Percentiles rank a stretch among this genome's conserved stretches.
phyloP scores from a whole-genome alignment of 2,329 filamentous ascomycete species.

The Lasiodiplodia sp. region DNA sequence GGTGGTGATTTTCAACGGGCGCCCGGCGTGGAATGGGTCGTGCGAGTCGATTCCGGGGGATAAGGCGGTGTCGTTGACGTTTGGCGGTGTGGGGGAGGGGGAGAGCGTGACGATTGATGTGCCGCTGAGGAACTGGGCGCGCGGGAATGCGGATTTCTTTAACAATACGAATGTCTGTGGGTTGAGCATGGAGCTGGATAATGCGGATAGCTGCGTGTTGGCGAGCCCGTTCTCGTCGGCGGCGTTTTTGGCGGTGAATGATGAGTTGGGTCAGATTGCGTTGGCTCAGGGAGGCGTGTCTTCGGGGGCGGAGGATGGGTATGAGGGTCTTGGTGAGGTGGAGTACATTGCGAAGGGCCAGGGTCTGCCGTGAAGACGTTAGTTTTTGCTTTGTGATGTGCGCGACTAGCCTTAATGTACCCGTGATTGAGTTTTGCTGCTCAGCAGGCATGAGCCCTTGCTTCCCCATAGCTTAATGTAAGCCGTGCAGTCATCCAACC shows the following conservation, averaged over 20 bases:
- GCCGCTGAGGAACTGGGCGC: slow-evolving; percentile 1
- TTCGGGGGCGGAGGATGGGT: slow-evolving; percentile 12
- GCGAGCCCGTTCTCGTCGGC: slow-evolving; percentile 43
- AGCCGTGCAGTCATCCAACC: no score
- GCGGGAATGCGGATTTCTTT: not conserved
- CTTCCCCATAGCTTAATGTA: no score
- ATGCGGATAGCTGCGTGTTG: slow-evolving; percentile 38
- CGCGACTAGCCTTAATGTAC: no score
- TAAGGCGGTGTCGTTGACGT: not conserved
- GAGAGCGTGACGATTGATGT: slow-evolving; percentile 17
- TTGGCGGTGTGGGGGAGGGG: slow-evolving; percentile 29
- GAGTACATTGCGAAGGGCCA: slow-evolving; percentile 20
- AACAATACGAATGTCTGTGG: not conserved
- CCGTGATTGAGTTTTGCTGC: no score
- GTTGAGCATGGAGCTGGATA: slow-evolving; percentile 35
- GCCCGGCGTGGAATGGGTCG: not conserved
- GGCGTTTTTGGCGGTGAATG: slow-evolving; percentile 44
- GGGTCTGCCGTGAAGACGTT: not conserved
- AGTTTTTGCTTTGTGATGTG: no score
- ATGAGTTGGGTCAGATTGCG: slow-evolving; percentile 40
- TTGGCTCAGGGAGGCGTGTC: slow-evolving; percentile 46
- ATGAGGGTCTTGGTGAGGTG: slow-evolving; percentile 4
- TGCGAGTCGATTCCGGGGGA: not conserved
- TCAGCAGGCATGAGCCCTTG: no score
- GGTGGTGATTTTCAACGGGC: not conserved